Percentiles rank a stretch among this genome's conserved stretches.
phyloP scores from a whole-genome alignment of 768 basidiomycete genomes.

The Suillus decipiens region DNA sequence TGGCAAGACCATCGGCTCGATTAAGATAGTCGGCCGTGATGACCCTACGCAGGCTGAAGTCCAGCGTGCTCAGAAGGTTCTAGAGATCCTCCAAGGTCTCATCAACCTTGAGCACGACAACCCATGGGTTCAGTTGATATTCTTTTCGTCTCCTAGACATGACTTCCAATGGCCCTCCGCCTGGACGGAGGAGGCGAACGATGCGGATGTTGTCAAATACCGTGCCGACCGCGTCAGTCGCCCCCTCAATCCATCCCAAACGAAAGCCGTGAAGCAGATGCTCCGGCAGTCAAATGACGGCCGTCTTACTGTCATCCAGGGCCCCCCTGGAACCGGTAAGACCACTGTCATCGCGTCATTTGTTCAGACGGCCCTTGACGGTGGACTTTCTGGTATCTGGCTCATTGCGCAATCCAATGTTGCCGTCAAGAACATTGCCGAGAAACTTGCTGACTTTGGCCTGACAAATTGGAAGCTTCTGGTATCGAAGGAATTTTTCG shows the following conservation, averaged over 20 bases:
- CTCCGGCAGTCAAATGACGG: slow-evolving; percentile 34
- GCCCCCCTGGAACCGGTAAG: slow-evolving; percentile 73
- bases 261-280: slow-evolving; percentile 38
- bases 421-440: slow-evolving; percentile 88
- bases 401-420: slow-evolving; percentile 85
- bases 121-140: slow-evolving; percentile 42
- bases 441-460: slow-evolving; percentile 61
- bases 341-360: slow-evolving; percentile 71
- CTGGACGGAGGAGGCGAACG: slow-evolving; percentile 20
- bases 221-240: slow-evolving; percentile 19
- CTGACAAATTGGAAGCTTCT: slow-evolving; percentile 64
- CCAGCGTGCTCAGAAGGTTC: slow-evolving; percentile 34
- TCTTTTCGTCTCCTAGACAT: slow-evolving; percentile 25
- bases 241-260: slow-evolving; percentile 43
- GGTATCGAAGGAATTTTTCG: slow-evolving; percentile 70
- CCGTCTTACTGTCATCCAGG: slow-evolving; percentile 41
- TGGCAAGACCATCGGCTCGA: slow-evolving; percentile 32
- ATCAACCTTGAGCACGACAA: slow-evolving; percentile 29
- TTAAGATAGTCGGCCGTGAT: slow-evolving; percentile 56
- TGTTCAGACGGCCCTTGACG: slow-evolving; percentile 48
- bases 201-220: slow-evolving; percentile 21
- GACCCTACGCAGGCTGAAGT: slow-evolving; percentile 60
- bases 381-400: slow-evolving; percentile 60
- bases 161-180: slow-evolving; percentile 41
- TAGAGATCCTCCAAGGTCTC: slow-evolving; percentile 38